These are phyloP conservation scores for Beta macrorhiza DNA, from an alignment of 179 eudicot species.

Conservation along the genomic window DNA sequence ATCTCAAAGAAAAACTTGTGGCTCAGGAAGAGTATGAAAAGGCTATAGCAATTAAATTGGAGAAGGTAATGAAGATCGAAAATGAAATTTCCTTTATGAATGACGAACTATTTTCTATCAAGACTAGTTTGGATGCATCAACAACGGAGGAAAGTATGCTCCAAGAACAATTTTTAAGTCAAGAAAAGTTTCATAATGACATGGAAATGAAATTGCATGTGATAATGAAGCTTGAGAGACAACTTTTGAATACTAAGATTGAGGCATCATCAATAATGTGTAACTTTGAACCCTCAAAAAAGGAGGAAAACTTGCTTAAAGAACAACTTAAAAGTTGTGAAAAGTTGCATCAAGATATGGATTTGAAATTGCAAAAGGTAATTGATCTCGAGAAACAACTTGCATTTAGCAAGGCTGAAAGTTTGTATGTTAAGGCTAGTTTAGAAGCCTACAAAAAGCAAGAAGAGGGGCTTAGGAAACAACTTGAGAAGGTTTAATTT, in stretches of 20 bases:
- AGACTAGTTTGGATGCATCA: no score
- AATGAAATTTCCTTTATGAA: no score
- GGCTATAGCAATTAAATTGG: background rate
- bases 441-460: constrained; percentile 5
- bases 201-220: constrained; percentile 4
- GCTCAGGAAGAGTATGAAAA: background rate
- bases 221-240: constrained; percentile 10
- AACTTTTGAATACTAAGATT: background rate
- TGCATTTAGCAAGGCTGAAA: background rate
- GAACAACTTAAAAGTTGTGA: constrained; percentile 9
- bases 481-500: background rate
- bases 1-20: background rate
- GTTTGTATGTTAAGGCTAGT: background rate
- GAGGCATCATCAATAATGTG: background rate
- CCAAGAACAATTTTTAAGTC: background rate
- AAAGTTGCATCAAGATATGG: background rate
- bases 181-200: background rate
- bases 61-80: no score
- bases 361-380: constrained; percentile 5
- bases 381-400: constrained; percentile 6
- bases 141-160: background rate
- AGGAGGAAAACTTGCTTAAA: constrained; percentile 10
- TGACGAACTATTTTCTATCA: no score
- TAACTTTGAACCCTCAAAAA: background rate
- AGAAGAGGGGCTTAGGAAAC: constrained; percentile 10